Percentiles rank a stretch among this genome's conserved stretches.
phyloP scores from a whole-genome alignment of 345 rosid species.

The Pseudoturritis turrita region DNA sequence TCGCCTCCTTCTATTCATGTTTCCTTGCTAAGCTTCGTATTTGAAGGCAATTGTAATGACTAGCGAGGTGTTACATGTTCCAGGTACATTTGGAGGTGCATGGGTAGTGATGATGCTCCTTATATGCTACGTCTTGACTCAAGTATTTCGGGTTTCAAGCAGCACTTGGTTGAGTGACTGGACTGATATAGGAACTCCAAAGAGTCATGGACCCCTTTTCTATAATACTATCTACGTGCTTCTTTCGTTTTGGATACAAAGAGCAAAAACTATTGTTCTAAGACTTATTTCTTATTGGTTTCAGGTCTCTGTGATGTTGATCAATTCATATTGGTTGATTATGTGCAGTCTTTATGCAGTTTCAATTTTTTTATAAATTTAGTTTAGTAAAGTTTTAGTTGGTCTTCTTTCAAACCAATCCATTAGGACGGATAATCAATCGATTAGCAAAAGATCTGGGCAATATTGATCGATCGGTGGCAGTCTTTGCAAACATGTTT shows the following conservation, averaged over 20 bases:
- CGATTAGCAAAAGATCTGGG: slow-evolving; percentile 97
- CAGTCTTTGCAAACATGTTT: slow-evolving; percentile 69
- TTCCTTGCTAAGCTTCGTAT: neutral
- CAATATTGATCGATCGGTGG: slow-evolving; percentile 87
- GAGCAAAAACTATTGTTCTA: too few relatives aligned
- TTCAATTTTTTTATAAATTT: too few relatives aligned
- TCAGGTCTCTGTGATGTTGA: too few relatives aligned
- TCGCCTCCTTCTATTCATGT: neutral
- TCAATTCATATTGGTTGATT: too few relatives aligned
- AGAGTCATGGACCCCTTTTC: too few relatives aligned
- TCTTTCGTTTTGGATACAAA: too few relatives aligned
- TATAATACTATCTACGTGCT: too few relatives aligned
- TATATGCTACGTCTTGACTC: slow-evolving; percentile 66
- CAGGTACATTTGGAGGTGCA: slow-evolving; percentile 95
- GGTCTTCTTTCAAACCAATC: slow-evolving; percentile 96
- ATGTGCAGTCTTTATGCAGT: too few relatives aligned
- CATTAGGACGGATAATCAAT: slow-evolving; percentile 88
- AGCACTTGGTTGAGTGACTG: slow-evolving; percentile 97
- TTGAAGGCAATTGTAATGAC: neutral
- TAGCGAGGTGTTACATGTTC: slow-evolving; percentile 14
- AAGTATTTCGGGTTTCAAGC: slow-evolving; percentile 77
- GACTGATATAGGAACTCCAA: too few relatives aligned
- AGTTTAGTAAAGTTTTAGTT: too few relatives aligned
- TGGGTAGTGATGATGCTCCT: slow-evolving; percentile 86
- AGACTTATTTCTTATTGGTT: too few relatives aligned